Base-by-base conservation (phyloP, 306 rosid genomes). In the Cucumis hystrix region DNA sequence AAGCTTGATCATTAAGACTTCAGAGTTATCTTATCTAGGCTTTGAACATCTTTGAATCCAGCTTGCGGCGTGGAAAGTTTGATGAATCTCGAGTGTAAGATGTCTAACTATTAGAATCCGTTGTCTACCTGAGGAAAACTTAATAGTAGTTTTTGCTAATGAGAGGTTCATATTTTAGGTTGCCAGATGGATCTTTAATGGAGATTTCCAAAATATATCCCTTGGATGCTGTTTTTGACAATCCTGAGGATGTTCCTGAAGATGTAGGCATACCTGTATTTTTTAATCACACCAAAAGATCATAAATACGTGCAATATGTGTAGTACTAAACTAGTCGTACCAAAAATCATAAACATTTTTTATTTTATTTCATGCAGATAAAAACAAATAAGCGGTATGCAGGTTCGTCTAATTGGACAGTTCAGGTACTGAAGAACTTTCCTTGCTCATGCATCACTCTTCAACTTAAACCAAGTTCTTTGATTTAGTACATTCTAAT, bases 101-200 rank as follows among this genome's bases (percentile, higher is more conserved):
- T 41, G 8, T 62, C 60, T 28, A 8, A 51, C 61, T 43, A 9
- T 72, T 16, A 52, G 59, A 20, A 23, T 55, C 76, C 6, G 54
- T 76, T 76, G 30, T 25, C 80, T 78, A 62, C 37, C 57, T 58
- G 8, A 17, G 63, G 37, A 35, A 61, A 40, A 45, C 77, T 69
- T 18, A 45, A 35, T 33, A 1, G 72, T 65, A 39, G 59, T 49
- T 28, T 65, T 64, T 3, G 17, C 25, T 70, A 47, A 7, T 77
- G 81, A 72, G 20, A 67, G 72, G 72, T n/a, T 54, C 66, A 77
- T 58, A 33, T 85, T 83, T 40, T 91, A 94, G 98, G 82, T 83
- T 94, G 80, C 90, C 89, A n/a, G 91, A 94, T 87, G 98, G 98
- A 72, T 94, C 97, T 60, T 77, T 94, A 74, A 90, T 94, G 93